phyloP scores from a whole-genome alignment of 1,284 basidiomycete genomes.

The Mycena citricolor region DNA sequence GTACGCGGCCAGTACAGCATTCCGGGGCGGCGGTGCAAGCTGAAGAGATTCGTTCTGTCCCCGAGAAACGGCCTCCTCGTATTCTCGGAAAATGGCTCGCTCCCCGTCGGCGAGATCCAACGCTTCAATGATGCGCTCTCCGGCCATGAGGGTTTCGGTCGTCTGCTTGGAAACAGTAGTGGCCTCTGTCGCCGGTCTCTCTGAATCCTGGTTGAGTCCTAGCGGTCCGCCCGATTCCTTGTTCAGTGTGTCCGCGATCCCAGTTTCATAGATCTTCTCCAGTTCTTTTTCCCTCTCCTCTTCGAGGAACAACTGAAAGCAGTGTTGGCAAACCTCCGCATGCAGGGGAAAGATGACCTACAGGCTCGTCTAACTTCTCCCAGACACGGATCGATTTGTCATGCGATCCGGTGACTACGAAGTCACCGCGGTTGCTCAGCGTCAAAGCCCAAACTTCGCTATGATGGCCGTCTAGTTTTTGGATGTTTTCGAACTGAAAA shows the following conservation, averaged over 20 bases:
- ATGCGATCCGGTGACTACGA: conserved; percentile 94
- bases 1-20: conserved; percentile 81
- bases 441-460: conserved; percentile 98
- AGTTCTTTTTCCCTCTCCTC: conserved; percentile 96
- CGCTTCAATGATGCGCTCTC: conserved; percentile 95
- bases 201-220: conserved; percentile 37
- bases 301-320: conserved; percentile 85
- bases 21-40: conserved; percentile 74
- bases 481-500: conserved; percentile 90
- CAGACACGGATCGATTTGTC: conserved; percentile 98
- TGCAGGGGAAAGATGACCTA: conserved; percentile 37
- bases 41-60: conserved; percentile 56
- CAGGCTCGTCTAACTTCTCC: conserved; percentile 98
- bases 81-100: conserved; percentile 58
- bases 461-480: conserved; percentile 95
- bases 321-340: no score
- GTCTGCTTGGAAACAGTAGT: conserved; percentile 88
- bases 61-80: conserved; percentile 65
- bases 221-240: conserved; percentile 55
- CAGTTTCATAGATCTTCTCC: conserved; percentile 84
- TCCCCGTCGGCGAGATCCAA: conserved; percentile 88
- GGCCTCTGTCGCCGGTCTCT: conserved; percentile 55
- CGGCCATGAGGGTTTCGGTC: conserved; percentile 94
- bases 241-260: conserved; percentile 75
- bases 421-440: conserved; percentile 82